Conservation (phyloP, 2,329 filamentous ascomycete genomes). For the Sporothrix mexicana region DNA sequence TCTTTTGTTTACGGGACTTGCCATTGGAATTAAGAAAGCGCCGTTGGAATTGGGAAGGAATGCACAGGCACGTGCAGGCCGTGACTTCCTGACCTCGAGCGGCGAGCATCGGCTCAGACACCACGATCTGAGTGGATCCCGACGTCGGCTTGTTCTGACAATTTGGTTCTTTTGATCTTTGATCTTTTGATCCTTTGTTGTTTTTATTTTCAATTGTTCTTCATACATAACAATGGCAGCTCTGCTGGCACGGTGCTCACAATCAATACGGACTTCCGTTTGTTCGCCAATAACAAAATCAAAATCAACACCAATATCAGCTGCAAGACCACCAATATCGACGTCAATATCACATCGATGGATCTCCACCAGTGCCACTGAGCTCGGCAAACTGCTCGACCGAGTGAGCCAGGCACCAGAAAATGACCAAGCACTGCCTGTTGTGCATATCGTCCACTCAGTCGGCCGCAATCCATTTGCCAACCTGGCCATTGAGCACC, state of each 20-base stretch:
- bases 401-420: slow-evolving; percentile 20
- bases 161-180: background rate
- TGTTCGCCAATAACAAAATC: background rate
- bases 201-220: no score
- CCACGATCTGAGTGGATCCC: slow-evolving; percentile 15
- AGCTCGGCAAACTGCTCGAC: slow-evolving; percentile 27
- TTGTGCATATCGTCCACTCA: slow-evolving; percentile 73
- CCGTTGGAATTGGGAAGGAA: background rate
- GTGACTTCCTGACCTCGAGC: background rate
- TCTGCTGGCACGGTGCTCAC: slow-evolving; percentile 11
- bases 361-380: slow-evolving; percentile 20
- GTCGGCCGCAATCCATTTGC: slow-evolving; percentile 75
- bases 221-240: slow-evolving; percentile 23
- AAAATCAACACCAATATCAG: background rate
- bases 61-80: slow-evolving; percentile 20
- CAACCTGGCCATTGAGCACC: slow-evolving; percentile 94
- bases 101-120: slow-evolving; percentile 15
- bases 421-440: background rate
- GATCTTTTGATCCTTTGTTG: no score
- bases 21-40: background rate
- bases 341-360: background rate
- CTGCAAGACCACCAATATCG: background rate
- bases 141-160: background rate
- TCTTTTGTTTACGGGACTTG: slow-evolving; percentile 7
- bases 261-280: background rate